Percentiles rank a stretch among this genome's conserved stretches.
Evolutionary conservation across 768 basidiomycete species (phyloP).

Genomic region (Dendrothele bispora): DNA sequence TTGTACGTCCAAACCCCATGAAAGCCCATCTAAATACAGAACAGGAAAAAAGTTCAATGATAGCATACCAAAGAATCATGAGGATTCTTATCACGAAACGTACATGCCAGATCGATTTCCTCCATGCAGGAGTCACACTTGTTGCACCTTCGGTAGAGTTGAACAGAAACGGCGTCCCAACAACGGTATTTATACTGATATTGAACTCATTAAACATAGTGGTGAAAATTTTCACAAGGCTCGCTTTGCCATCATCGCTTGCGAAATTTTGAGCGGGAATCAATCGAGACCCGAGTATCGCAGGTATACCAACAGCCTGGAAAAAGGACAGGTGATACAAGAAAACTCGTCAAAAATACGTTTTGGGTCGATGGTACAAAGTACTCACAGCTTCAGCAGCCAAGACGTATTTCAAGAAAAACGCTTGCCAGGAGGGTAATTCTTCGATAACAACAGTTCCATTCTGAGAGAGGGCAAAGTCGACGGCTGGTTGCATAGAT

Average conservation of each 20-base stretch:
- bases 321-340: no score
- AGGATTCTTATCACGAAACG: background rate
- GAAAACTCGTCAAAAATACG: background rate
- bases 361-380: no score
- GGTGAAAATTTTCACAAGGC: conserved; percentile 14
- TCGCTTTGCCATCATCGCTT: conserved; percentile 16
- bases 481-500: conserved; percentile 24
- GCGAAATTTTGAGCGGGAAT: conserved; percentile 23
- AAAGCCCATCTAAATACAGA: conserved; percentile 11
- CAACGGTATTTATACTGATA: conserved; percentile 19
- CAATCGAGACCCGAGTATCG: conserved; percentile 26
- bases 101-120: conserved; percentile 21
- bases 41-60: background rate
- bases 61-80: no score
- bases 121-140: conserved; percentile 22
- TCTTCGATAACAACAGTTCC: conserved; percentile 29
- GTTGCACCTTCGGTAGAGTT: conserved; percentile 15
- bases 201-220: conserved; percentile 9
- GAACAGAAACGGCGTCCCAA: conserved; percentile 17
- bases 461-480: conserved; percentile 25
- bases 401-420: conserved; percentile 31
- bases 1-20: conserved; percentile 19
- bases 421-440: conserved; percentile 27
- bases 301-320: conserved; percentile 24
- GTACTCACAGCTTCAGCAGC: conserved; percentile 18